Conservation (phyloP, 2,329 filamentous ascomycete genomes). For the Claviceps humidiphila region DNA sequence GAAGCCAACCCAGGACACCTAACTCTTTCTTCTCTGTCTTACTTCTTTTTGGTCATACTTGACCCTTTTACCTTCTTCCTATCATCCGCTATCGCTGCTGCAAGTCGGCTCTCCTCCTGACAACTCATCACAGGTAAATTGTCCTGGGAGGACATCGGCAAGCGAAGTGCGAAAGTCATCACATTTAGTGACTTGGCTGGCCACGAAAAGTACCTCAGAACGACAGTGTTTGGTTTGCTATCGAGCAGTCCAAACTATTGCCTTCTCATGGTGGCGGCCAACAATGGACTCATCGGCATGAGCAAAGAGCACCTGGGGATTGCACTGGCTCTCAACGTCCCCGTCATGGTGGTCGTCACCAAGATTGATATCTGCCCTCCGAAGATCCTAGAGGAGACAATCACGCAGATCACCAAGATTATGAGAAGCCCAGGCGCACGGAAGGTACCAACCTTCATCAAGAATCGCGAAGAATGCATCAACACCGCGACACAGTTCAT, state of each 20-base stretch:
- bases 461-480: conserved; percentile 79
- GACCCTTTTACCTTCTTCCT: too few species aligned
- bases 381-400: conserved; percentile 85
- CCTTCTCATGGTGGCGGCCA: conserved; percentile 93
- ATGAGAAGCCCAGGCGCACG: conserved; percentile 85
- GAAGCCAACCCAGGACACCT: background rate
- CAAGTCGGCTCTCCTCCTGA: background rate
- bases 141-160: conserved; percentile 96
- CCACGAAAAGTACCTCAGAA: conserved; percentile 88
- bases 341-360: conserved; percentile 94
- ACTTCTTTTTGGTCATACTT: too few species aligned
- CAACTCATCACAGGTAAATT: conserved; percentile 37
- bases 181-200: conserved; percentile 92
- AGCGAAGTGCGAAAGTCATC: conserved; percentile 89
- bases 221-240: conserved; percentile 88
- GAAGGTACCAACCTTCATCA: conserved; percentile 95
- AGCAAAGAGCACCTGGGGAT: conserved; percentile 96
- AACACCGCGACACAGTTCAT: conserved; percentile 95
- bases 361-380: conserved; percentile 98
- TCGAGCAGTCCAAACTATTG: conserved; percentile 97
- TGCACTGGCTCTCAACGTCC: conserved; percentile 85
- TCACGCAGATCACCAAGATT: conserved; percentile 82
- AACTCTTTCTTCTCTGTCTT: background rate
- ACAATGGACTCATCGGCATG: conserved; percentile 95
- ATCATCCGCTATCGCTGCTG: background rate